Evolutionary conservation across 257 asterid genomes (phyloP), one percentile per base, ranked within the genome.

Genomic region (Linderniella brevidens): DNA sequence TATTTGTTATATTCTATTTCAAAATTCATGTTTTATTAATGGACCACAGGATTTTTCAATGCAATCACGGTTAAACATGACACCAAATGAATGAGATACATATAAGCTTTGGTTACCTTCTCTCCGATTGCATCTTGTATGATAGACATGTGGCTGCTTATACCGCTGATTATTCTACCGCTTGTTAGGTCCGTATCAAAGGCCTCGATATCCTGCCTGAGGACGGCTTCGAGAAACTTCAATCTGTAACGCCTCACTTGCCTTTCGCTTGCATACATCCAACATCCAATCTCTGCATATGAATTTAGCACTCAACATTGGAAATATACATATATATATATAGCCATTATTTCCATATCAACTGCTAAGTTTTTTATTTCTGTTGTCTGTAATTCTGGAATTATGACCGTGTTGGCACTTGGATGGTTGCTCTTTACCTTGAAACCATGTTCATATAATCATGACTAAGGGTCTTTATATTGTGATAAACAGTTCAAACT

Each of bases 101-200:
- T 9, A 17, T n/a, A 42, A 11, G 19, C 39, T 35, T 5, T 47
- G 6, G 29, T 54, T 61, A 83, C 95, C 95, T 83, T 83, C 58
- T 83, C 95, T 41, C 92, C 92, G 35, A 83, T 79, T 19, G 95
- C 86, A 9, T 83, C 93, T 58, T 83, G 95, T 51, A 83, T 72
- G 73, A 79, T 49, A 15, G 66, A 54, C 88, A 79, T 83, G 62
- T 79, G 85, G 60, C 56, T 73, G 63, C 81, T 70, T 15, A 83
- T 73, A 50, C 92, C 90, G 16, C 54, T 64, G 55, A 83, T 80
- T 37, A 83, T 66, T 61, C 77, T 75, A 42, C 81, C 95, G 14
- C 64, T 77, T 12, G 80, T 72, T 66, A 79, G 61, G 60, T 80
- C 82, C 4, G 93, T 79, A 43, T 83, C 93, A 51, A 79, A 83